These are phyloP conservation scores for Podaxis mareebaensis DNA, from an alignment of 768 basidiomycete species.

Conservation along the genomic window DNA sequence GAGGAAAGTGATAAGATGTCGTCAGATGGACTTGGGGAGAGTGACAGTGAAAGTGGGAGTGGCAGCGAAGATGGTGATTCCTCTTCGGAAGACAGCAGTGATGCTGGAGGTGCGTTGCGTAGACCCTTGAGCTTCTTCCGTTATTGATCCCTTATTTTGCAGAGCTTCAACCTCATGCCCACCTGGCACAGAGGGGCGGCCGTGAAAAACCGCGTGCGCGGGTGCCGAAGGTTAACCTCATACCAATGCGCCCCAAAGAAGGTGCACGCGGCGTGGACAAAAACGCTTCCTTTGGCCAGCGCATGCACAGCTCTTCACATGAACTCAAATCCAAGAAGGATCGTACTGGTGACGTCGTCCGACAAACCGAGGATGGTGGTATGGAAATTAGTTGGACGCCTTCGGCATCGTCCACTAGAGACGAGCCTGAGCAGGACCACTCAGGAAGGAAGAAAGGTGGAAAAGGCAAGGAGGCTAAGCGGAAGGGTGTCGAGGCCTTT, in stretches of 20 bases:
- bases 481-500: slow-evolving; percentile 75
- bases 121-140: slow-evolving; percentile 14
- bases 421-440: slow-evolving; percentile 34
- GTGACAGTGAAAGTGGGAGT: slow-evolving; percentile 42
- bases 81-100: slow-evolving; percentile 46
- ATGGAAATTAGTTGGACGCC: slow-evolving; percentile 89
- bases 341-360: slow-evolving; percentile 10
- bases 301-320: slow-evolving; percentile 39
- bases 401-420: slow-evolving; percentile 38
- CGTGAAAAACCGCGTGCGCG: slow-evolving; percentile 36
- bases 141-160: slow-evolving; percentile 37
- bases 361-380: slow-evolving; percentile 51
- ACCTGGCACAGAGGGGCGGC: slow-evolving; percentile 48
- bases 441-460: slow-evolving; percentile 28
- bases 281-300: slow-evolving; percentile 70
- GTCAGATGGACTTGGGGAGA: slow-evolving; percentile 52
- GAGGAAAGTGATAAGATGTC: slow-evolving; percentile 79
- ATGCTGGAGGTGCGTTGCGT: slow-evolving; percentile 49
- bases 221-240: slow-evolving; percentile 55
- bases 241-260: slow-evolving; percentile 58
- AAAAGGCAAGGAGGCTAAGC: slow-evolving; percentile 30
- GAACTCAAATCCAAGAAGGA: slow-evolving; percentile 19
- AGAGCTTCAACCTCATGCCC: slow-evolving; percentile 50
- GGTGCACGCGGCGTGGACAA: slow-evolving; percentile 37
- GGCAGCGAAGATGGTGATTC: slow-evolving; percentile 27